These are phyloP conservation scores for Phaeophleospora eucalypticola DNA, from an alignment of 2,329 filamentous ascomycete species.

Conservation along the genomic window DNA sequence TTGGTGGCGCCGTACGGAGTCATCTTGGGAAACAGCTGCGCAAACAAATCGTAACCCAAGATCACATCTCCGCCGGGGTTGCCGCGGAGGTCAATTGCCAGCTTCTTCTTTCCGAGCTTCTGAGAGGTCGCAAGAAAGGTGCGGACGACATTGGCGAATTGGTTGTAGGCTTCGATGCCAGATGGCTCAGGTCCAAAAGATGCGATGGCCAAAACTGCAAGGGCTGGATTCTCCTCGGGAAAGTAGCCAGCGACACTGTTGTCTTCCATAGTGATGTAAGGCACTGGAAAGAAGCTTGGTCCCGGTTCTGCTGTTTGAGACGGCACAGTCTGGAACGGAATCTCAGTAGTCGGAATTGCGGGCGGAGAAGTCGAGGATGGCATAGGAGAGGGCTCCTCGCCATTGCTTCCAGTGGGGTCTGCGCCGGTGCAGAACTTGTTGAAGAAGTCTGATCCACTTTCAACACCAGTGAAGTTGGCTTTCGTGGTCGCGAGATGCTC, in stretches of 20 bases:
- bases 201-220: constrained; percentile 45
- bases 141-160: constrained; percentile 10
- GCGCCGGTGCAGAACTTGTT: not conserved
- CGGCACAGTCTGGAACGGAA: not conserved
- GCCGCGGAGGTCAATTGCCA: constrained; percentile 60
- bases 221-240: constrained; percentile 41
- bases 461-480: not conserved
- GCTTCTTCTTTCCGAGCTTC: constrained; percentile 52
- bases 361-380: not conserved
- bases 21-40: constrained; percentile 51
- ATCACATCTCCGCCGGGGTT: constrained; percentile 55
- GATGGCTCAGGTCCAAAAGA: constrained; percentile 36
- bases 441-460: not conserved
- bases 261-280: constrained; percentile 1
- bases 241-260: constrained; percentile 41
- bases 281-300: not conserved
- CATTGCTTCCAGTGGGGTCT: not conserved
- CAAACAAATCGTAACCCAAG: constrained; percentile 46
- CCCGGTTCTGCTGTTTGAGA: not conserved
- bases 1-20: constrained; percentile 41
- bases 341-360: constrained; percentile 1
- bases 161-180: constrained; percentile 21
- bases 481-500: not conserved
- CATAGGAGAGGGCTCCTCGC: not conserved
- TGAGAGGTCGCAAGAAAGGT: constrained; percentile 40